Evolutionary conservation across 768 basidiomycete genomes (phyloP).

Genomic region (Pleurotus sapidus): DNA sequence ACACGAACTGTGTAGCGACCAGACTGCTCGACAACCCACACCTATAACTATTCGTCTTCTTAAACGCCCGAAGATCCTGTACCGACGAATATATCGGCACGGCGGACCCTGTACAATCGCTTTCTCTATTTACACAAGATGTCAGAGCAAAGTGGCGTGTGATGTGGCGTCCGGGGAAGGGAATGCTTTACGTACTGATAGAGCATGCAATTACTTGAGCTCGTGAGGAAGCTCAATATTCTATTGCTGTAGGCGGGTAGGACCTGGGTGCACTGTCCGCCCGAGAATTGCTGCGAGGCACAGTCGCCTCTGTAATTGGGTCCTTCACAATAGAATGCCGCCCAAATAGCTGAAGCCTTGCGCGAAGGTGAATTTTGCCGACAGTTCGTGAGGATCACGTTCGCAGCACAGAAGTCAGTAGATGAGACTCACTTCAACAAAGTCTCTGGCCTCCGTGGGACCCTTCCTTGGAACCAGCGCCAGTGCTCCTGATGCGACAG

Average conservation of each 20-base stretch:
- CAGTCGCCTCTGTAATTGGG: constrained; percentile 1
- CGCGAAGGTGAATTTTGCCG: no score
- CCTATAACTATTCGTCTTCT: neutral
- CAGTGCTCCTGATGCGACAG: no score
- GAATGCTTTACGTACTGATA: neutral
- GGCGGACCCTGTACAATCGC: neutral
- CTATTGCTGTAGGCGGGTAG: neutral
- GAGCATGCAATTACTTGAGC: neutral
- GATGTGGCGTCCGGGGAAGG: no score
- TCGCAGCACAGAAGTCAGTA: no score
- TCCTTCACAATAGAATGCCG: neutral
- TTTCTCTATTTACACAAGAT: neutral
- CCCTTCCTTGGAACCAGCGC: no score
- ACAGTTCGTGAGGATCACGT: no score
- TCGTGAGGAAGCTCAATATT: neutral
- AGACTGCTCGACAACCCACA: neutral
- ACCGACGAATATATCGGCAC: constrained; percentile 1
- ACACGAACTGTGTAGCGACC: no score
- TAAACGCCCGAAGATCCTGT: neutral
- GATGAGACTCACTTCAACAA: no score
- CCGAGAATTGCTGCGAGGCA: neutral
- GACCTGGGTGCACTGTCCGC: neutral
- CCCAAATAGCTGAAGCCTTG: neutral
- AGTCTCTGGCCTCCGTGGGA: no score
- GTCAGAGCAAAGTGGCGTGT: neutral